A percentile compares a stretch with the other conserved stretches of the same genome.
These are phyloP conservation scores for Fomitopsis schrenkii DNA, from an alignment of 1,284 basidiomycete species.

Conservation along the genomic window DNA sequence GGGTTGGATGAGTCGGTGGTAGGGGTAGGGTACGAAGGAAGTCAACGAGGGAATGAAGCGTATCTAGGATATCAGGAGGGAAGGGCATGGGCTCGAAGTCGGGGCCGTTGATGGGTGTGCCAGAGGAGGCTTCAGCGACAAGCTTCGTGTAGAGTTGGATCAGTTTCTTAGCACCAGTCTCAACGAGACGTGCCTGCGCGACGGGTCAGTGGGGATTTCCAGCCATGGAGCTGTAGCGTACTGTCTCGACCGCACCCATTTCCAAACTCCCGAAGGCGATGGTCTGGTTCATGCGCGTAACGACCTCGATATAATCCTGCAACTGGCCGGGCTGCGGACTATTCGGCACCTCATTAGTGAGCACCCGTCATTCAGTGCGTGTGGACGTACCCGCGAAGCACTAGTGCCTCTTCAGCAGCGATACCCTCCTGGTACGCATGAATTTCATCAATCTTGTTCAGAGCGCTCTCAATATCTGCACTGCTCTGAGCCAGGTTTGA, in stretches of 20 bases:
- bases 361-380: not conserved
- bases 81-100: conserved; percentile 54
- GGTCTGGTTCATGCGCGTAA: conserved; percentile 71
- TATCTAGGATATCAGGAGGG: conserved; percentile 46
- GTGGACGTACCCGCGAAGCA: conserved; percentile 61
- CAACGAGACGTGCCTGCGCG: conserved; percentile 65
- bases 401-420: conserved; percentile 71
- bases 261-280: conserved; percentile 72
- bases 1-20: conserved; percentile 73
- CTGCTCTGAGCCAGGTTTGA: not conserved
- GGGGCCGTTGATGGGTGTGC: conserved; percentile 56
- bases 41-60: conserved; percentile 56
- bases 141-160: conserved; percentile 75
- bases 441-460: conserved; percentile 73
- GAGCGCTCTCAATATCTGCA: conserved; percentile 72
- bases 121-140: conserved; percentile 76
- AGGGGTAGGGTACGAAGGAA: conserved; percentile 69
- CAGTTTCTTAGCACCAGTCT: conserved; percentile 77
- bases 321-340: conserved; percentile 71
- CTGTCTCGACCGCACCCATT: conserved; percentile 55
- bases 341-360: conserved; percentile 3
- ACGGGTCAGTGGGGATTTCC: not conserved
- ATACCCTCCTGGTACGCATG: conserved; percentile 73
- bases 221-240: conserved; percentile 25
- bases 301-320: conserved; percentile 58